phyloP scores from a whole-genome alignment of 2,329 filamentous ascomycete species.

The Fusarium sublunatum region DNA sequence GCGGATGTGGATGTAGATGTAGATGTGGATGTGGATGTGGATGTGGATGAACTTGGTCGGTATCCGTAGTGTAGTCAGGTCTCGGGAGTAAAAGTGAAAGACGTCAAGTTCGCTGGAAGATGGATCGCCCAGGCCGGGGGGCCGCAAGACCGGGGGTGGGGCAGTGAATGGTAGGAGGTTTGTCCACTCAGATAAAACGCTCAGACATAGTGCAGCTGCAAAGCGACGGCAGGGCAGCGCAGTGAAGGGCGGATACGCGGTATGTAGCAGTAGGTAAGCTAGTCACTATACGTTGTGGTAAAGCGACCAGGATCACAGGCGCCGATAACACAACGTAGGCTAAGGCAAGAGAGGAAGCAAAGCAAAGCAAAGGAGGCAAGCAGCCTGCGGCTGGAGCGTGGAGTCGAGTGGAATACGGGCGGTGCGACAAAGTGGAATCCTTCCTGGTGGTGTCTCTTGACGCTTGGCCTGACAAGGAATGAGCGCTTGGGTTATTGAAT shows the following conservation, averaged over 20 bases:
- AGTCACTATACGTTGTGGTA: slow-evolving; percentile 8
- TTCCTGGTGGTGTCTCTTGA: slow-evolving; percentile 34
- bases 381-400: slow-evolving; percentile 40
- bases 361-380: slow-evolving; percentile 23
- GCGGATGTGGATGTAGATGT: slow-evolving; percentile 11
- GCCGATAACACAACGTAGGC: slow-evolving; percentile 1
- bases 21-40: slow-evolving; percentile 23
- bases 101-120: slow-evolving; percentile 47
- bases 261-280: no score
- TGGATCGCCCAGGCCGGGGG: slow-evolving; percentile 44
- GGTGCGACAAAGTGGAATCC: slow-evolving; percentile 32
- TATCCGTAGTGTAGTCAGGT: slow-evolving; percentile 40
- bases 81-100: slow-evolving; percentile 46
- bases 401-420: slow-evolving; percentile 37
- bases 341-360: slow-evolving; percentile 12
- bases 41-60: slow-evolving; percentile 33
- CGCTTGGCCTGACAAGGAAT: slow-evolving; percentile 43
- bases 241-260: slow-evolving; percentile 2
- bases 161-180: slow-evolving; percentile 38
- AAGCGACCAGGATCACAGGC: not conserved
- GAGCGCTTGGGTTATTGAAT: slow-evolving; percentile 19
- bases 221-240: slow-evolving; percentile 27
- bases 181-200: slow-evolving; percentile 43
- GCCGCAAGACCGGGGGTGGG: slow-evolving; percentile 46
- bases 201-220: slow-evolving; percentile 39